Evolutionary conservation across 2,329 filamentous ascomycete genomes (phyloP), one percentile per base, ranked within the genome.

Genomic region (Fusarium bactridioides): DNA sequence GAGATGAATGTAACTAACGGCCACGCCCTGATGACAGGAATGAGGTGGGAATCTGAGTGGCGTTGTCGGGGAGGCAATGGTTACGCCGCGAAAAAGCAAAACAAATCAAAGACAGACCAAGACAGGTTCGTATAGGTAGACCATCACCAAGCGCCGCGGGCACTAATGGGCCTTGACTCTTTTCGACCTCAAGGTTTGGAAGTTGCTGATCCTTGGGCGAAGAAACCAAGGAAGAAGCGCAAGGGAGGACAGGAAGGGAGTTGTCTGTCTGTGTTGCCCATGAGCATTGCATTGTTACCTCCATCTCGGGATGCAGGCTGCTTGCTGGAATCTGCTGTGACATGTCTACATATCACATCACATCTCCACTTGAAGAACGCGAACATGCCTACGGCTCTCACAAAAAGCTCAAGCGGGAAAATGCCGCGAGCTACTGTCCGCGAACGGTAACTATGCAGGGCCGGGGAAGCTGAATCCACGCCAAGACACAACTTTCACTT

Each of bases 41-140:
- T 75, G 75, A 70, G 55, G 68, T 74, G 75, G 64, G 68, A 69
- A 64, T 50, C 57, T 65, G 64, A 61, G 75, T 77, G 75, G 75
- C 75, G 75, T 43, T 61, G 57, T 57, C 67, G 69, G 75, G 67
- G 66, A 76, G 40, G 47, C 66, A 69, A 67, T 76, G 70, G 75
- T 74, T 66, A 68, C 72, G 76, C 70, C 66, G 58, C 64, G 53
- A 74, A 75, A 75, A 77, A 77, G 74, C 76, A 77, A 77, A 75
- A 65, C 45, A 53, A 50, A 45, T 64, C 64, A 53, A 57, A 54
- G 62, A 53, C 51, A 47, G 37, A 44, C 58, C 64, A 44, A 44
- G 41, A 44, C 47, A 43, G 54, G 25, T 58, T 63, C 33, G 55
- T 61, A 74, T 70, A 33, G 31, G 31, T 8, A 67, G 60, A 43